Base-by-base conservation (phyloP, 805 yeast species). In the Monosporozyma aquatica region DNA sequence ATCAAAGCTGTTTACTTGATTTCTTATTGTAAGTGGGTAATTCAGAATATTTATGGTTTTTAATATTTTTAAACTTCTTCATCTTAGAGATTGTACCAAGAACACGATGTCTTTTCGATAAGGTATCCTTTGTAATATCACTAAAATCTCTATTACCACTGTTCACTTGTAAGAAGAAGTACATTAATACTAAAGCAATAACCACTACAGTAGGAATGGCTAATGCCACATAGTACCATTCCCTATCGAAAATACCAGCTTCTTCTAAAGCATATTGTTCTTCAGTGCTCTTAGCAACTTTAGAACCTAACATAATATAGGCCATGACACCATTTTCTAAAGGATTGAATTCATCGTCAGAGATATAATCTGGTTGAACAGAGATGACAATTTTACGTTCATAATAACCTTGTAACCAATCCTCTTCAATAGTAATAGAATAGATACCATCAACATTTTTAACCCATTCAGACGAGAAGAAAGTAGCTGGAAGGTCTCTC, bases 391-490 rank as follows among this genome's bases (percentile, higher is more conserved):
- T 78, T 47, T 72, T 71, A 53, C 74, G 75, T 45, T 67, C 65
- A 50, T 69, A 74, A 49, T 65, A 60, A 4, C 72, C 80, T 29
- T 67, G 68, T 25, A 86, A 64, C 89, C 94, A 86, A 10, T 70
- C 76, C 43, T 74, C 76, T 28, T 71, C 59, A 32, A 85, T 64
- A 29, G 75, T 75, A 33, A 87, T 57, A 3, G 90, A 79, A 49
- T 64, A 75, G 51, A 67, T 72, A 11, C 95, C 96, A 44, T 74
- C 72, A 18, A 66, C 66, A 48, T 71, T 73, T 24, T 68, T 63
- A 7, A 85, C 40, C 95, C 95, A 87, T 6, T 81, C 92, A 6
- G 87, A 70, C 1, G 76, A 62, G 63, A 66, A 82, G 54, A 86
- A 83, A 2, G 85, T 72, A 10, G 54, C 52, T 13, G 43, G 42